Evolutionary conservation across 2,329 filamentous ascomycete genomes (phyloP), one percentile per base, ranked within the genome.

Genomic region (Beauveria sp.): DNA sequence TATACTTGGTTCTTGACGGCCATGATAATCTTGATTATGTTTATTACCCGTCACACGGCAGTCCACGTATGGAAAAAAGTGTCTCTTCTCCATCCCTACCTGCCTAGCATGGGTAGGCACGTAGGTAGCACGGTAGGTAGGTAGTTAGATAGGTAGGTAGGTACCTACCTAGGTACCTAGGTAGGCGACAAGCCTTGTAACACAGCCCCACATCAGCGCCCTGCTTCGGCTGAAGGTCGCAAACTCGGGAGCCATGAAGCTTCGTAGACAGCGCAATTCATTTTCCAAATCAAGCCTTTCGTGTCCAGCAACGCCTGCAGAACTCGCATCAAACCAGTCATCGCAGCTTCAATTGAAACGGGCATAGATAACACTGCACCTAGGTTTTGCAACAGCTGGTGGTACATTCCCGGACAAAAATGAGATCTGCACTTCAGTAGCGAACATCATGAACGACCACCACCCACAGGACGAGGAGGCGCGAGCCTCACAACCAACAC

Each of bases 401-500:
- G 12, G 28, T 8, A 20, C 14, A 38, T 14, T 12, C 26, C 49
- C 14, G 16, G 38, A 47, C 18, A 22, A 53, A 26, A 26, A 53
- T 52, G 57, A 52, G 22, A 22, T 34, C 24, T 50, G 46, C 22
- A 52, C 9, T 45, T 38, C 30, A 38, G n/a, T 50, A 50, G 34
- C 34, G 24, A 45, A 26, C 53, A 56, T 18, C 30, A 62, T 62
- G 61, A 43, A 46, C 20, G 49, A 59, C 28, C 55, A 38, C 30
- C 28, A 42, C 34, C 50, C 14, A 22, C 54, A 43, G 43, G 51
- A 60, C 26, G 57, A 59, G 34, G 56, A 60, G 38, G 43, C 30
- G 18, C 45, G 45, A 12, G 45, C 51, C 61, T 49, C 54, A 22
- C 58, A 61, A 34, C 61, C 64, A 26, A 59, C 71, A 57, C 71